Conservation (phyloP, 2,329 filamentous ascomycete genomes). For the Fusarium albidum region DNA sequence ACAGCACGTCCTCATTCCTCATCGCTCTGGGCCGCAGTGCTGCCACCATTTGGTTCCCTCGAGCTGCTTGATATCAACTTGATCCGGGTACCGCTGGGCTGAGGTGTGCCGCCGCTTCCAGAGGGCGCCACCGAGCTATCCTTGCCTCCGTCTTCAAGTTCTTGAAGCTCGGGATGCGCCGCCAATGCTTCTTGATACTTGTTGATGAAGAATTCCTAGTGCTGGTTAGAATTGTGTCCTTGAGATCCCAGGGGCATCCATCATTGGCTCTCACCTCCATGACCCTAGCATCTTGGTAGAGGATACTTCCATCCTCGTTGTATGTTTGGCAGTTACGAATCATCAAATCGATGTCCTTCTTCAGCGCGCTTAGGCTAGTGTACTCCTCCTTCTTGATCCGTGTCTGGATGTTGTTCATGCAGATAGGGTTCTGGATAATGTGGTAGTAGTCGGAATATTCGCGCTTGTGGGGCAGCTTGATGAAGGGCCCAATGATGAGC, state of each 20-base stretch:
- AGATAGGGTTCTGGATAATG: conserved; percentile 91
- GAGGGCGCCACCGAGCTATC: conserved; percentile 57
- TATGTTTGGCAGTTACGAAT: conserved; percentile 93
- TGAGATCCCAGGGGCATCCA: not conserved
- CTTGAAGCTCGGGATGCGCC: conserved; percentile 63
- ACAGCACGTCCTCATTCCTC: conserved; percentile 52
- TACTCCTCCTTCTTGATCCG: conserved; percentile 98
- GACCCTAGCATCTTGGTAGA: conserved; percentile 90
- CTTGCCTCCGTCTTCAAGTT: conserved; percentile 59
- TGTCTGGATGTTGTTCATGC: conserved; percentile 93
- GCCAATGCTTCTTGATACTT: conserved; percentile 62
- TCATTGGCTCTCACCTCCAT: conserved; percentile 74
- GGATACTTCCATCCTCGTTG: conserved; percentile 93
- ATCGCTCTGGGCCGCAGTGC: conserved; percentile 58
- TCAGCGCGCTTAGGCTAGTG: conserved; percentile 79
- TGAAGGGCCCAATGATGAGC: conserved; percentile 90
- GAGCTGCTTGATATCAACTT: conserved; percentile 66
- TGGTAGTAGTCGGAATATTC: conserved; percentile 96
- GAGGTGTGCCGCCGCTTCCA: conserved; percentile 70
- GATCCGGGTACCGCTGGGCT: conserved; percentile 71
- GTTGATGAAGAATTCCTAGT: conserved; percentile 64
- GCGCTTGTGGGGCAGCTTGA: conserved; percentile 87
- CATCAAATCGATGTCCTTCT: conserved; percentile 82
- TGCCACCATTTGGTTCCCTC: conserved; percentile 50
- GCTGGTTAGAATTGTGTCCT: conserved; percentile 45